phyloP scores from a whole-genome alignment of 305 asterid genomes.

The Salvia sclarea region DNA sequence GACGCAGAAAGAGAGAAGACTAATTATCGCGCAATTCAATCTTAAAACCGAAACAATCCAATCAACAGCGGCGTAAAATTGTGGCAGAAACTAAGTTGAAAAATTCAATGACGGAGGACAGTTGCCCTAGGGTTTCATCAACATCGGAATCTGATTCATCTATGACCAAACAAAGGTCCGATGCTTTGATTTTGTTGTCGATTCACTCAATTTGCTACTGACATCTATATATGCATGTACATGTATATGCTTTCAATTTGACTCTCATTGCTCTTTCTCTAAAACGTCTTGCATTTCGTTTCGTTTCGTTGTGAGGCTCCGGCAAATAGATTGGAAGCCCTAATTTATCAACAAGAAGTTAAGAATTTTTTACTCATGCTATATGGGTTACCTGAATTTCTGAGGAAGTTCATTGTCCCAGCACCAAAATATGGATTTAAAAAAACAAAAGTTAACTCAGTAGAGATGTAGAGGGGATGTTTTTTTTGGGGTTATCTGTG shows the following conservation, averaged over 20 bases:
- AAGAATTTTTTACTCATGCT: background rate
- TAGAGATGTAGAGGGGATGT: too few relatives aligned
- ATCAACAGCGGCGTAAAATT: constrained; percentile 1
- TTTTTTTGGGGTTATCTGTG: background rate
- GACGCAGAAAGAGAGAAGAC: background rate
- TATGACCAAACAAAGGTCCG: constrained; percentile 72
- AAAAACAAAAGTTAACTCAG: background rate
- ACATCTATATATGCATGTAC: background rate
- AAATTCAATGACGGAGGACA: constrained; percentile 50
- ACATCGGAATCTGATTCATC: constrained; percentile 60
- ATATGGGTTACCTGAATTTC: background rate
- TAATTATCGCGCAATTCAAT: constrained; percentile 19
- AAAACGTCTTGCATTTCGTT: constrained; percentile 16
- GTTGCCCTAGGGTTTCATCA: constrained; percentile 50
- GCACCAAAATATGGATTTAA: constrained; percentile 4
- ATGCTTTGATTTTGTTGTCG: constrained; percentile 17
- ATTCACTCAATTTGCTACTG: background rate
- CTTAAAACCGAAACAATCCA: constrained; percentile 7
- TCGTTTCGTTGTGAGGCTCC: background rate
- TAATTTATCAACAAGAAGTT: background rate
- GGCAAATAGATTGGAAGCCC: constrained; percentile 1
- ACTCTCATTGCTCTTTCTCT: background rate
- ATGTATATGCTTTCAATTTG: background rate
- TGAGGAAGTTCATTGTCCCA: constrained; percentile 15
- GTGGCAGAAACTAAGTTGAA: constrained; percentile 19